Conservation (phyloP, 2,329 filamentous ascomycete species). For the Seiridium unicorne region DNA sequence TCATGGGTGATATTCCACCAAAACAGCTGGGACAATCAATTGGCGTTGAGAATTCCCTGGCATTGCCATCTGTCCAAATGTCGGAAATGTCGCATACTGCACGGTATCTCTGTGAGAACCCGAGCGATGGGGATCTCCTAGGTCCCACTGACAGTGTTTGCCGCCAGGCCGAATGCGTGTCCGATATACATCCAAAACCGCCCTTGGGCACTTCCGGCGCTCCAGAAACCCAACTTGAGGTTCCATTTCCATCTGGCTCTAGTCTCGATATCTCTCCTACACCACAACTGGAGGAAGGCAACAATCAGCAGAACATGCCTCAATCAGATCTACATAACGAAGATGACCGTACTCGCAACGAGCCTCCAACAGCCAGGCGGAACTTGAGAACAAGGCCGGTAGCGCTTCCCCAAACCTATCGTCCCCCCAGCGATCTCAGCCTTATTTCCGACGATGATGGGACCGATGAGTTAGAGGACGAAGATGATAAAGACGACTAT, state of each 20-base stretch:
- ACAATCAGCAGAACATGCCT: not conserved
- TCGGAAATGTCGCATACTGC: too few species aligned
- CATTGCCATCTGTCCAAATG: too few species aligned
- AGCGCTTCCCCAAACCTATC: not conserved
- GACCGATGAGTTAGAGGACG: not conserved
- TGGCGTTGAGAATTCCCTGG: too few species aligned
- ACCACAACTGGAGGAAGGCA: not conserved
- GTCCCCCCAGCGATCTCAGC: not conserved
- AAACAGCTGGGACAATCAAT: too few species aligned
- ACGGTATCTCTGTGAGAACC: too few species aligned
- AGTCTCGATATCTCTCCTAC: not conserved
- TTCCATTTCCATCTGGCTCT: not conserved
- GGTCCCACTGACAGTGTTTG: too few species aligned
- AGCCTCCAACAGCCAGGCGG: not conserved
- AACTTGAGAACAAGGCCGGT: not conserved
- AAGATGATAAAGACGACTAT: not conserved
- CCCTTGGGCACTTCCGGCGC: not conserved
- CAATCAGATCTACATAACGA: not conserved
- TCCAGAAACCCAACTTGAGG: not conserved
- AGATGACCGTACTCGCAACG: not conserved
- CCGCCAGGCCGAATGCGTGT: too few species aligned
- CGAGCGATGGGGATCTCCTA: too few species aligned
- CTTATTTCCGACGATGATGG: constrained; percentile 11
- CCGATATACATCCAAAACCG: too few species aligned
- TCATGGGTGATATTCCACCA: not conserved